A percentile compares a stretch with the other conserved stretches of the same genome.
phyloP scores from a whole-genome alignment of 306 rosid genomes.

The Chamaecrista fasciculata region DNA sequence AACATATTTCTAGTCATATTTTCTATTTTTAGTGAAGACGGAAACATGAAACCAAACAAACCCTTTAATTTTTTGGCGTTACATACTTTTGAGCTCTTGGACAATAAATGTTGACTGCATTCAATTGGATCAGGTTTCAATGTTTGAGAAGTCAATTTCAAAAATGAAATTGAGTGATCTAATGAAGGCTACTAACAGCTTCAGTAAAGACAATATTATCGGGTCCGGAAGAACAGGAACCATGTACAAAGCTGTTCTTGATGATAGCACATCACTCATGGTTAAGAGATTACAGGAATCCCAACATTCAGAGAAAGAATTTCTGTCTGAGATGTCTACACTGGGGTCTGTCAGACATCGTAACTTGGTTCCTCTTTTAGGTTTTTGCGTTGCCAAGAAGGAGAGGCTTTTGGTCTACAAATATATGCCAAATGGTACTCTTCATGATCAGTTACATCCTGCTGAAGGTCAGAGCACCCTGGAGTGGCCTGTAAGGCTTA shows the following conservation, averaged over 20 bases:
- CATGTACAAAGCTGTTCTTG: slow-evolving; percentile 71
- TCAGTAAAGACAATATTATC: slow-evolving; percentile 64
- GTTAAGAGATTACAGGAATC: slow-evolving; percentile 93
- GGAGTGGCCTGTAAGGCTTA: slow-evolving; percentile 79
- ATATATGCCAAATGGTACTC: slow-evolving; percentile 76
- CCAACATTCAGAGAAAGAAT: slow-evolving; percentile 80
- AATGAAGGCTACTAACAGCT: slow-evolving; percentile 88
- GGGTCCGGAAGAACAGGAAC: slow-evolving; percentile 91
- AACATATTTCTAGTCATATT: too few relatives aligned
- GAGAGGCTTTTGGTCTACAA: slow-evolving; percentile 85
- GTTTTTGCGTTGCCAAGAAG: slow-evolving; percentile 79
- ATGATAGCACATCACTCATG: slow-evolving; percentile 73
- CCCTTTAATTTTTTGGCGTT: not conserved
- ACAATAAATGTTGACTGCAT: slow-evolving; percentile 20
- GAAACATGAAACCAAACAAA: not conserved
- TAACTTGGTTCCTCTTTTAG: slow-evolving; percentile 87
- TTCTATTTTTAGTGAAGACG: too few relatives aligned
- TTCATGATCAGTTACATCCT: slow-evolving; percentile 70
- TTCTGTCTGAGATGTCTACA: slow-evolving; percentile 79
- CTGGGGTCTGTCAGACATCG: slow-evolving; percentile 68
- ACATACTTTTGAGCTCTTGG: not conserved
- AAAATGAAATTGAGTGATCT: slow-evolving; percentile 92
- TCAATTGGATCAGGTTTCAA: slow-evolving; percentile 64
- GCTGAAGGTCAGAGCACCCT: slow-evolving; percentile 42
- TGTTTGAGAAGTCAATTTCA: slow-evolving; percentile 76